A percentile compares a stretch with the other conserved stretches of the same genome.
These are phyloP conservation scores for Xylaria flabelliformis DNA, from an alignment of 495 filamentous ascomycete genomes.

Conservation along the genomic window DNA sequence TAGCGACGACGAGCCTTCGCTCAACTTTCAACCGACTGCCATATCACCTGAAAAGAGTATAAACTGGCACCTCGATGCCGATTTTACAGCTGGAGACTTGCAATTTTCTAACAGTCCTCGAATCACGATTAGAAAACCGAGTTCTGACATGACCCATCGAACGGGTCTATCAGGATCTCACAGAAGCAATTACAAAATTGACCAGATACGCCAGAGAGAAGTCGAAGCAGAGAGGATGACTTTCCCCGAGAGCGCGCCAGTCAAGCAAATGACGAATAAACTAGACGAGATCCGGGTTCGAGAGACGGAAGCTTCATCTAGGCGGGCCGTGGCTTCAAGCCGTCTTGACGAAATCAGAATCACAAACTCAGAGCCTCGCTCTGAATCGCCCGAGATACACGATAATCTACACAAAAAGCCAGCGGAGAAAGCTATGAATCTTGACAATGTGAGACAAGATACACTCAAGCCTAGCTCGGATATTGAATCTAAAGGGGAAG, in stretches of 20 bases:
- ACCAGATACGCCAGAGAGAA: conserved; percentile 51
- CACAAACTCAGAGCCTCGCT: conserved; percentile 52
- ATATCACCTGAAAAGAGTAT: conserved; percentile 56
- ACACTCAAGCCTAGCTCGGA: conserved; percentile 40
- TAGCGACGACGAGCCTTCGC: conserved; percentile 41
- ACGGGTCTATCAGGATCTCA: conserved; percentile 19
- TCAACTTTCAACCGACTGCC: conserved; percentile 45
- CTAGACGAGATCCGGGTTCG: conserved; percentile 63
- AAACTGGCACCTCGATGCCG: conserved; percentile 63
- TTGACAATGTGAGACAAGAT: conserved; percentile 31
- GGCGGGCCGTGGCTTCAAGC: conserved; percentile 63
- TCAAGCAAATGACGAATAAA: conserved; percentile 42
- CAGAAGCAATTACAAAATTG: conserved; percentile 47
- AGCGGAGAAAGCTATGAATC: conserved; percentile 18
- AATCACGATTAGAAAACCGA: conserved; percentile 38
- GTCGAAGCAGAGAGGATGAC: conserved; percentile 39
- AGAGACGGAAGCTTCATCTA: conserved; percentile 66
- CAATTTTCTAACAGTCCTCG: conserved; percentile 68
- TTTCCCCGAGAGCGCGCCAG: conserved; percentile 26
- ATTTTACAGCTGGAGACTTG: conserved; percentile 69
- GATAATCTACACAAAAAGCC: conserved; percentile 22
- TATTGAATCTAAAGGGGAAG: conserved; percentile 39
- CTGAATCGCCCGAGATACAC: conserved; percentile 37
- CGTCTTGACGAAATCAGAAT: conserved; percentile 65
- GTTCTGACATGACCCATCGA: conserved; percentile 17